Conservation (phyloP, 169 alveolate genomes). For the Cryptosporidium sp. region DNA sequence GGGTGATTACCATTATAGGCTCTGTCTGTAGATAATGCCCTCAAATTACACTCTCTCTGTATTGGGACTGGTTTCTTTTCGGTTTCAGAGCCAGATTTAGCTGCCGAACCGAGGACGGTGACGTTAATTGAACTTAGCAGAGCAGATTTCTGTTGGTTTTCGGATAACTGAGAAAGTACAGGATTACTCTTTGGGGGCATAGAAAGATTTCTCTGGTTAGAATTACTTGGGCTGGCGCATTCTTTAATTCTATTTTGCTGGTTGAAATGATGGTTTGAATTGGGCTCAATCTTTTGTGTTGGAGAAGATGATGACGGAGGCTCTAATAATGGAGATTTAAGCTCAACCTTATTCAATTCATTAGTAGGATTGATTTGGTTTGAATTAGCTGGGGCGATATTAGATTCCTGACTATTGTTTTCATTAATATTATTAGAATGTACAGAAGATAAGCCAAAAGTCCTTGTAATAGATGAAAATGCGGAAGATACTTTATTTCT, state of each 20-base stretch:
- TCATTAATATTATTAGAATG: not conserved
- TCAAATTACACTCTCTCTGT: not conserved
- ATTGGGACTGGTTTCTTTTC: not conserved
- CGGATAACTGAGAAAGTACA: not conserved
- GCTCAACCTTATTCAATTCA: not conserved
- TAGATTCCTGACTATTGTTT: not conserved
- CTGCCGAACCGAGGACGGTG: not conserved
- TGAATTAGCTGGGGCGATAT: not conserved
- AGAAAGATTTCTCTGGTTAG: constrained; percentile 17
- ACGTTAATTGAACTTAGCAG: not conserved
- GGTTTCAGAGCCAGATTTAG: not conserved
- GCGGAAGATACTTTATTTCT: constrained; percentile 69
- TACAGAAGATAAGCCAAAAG: constrained; percentile 29
- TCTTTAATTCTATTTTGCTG: not conserved
- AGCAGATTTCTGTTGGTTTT: not conserved
- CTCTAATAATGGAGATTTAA: not conserved
- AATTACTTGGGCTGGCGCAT: not conserved
- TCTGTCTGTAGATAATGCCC: constrained; percentile 53
- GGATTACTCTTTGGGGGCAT: constrained; percentile 29
- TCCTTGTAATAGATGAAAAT: constrained; percentile 53
- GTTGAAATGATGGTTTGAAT: not conserved
- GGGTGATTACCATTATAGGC: not conserved
- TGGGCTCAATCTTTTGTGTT: not conserved
- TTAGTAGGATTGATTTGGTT: not conserved
- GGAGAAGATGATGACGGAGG: not conserved